Evolutionary conservation across 768 basidiomycete species (phyloP).

Genomic region (Suillus fuscotomentosus): DNA sequence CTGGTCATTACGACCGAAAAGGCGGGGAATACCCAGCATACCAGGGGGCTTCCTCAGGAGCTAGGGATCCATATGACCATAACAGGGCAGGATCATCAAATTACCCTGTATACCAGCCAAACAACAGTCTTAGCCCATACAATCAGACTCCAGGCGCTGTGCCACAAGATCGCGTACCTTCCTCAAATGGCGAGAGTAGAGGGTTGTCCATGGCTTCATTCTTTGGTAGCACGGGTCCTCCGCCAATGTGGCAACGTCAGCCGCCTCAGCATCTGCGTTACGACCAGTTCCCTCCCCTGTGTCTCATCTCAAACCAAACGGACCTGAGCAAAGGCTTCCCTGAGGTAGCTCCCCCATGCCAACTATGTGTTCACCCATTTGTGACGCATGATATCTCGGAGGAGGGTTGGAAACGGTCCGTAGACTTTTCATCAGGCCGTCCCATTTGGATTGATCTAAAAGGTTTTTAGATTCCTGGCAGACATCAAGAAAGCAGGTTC

Average conservation of each 20-base stretch:
- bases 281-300: constrained; percentile 29
- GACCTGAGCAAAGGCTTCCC: constrained; percentile 45
- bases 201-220: constrained; percentile 21
- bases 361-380: constrained; percentile 46
- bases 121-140: not conserved
- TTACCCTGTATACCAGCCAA: not conserved
- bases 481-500: constrained; percentile 34
- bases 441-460: not conserved
- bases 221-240: constrained; percentile 27
- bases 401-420: constrained; percentile 48
- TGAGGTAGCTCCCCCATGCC: constrained; percentile 38
- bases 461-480: constrained; percentile 35
- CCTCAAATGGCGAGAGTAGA: not conserved
- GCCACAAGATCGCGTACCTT: constrained; percentile 7
- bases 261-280: constrained; percentile 14
- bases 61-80: not conserved
- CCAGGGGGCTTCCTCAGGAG: not conserved
- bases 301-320: constrained; percentile 24
- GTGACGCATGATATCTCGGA: constrained; percentile 46
- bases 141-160: not conserved
- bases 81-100: not conserved
- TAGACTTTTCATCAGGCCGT: not conserved
- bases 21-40: constrained; percentile 2
- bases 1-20: constrained; percentile 6
- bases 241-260: constrained; percentile 25